A percentile compares a stretch with the other conserved stretches of the same genome.
Evolutionary conservation across 1,139 yeast genomes (phyloP).

Genomic region (Schwanniomyces etchellsii): DNA sequence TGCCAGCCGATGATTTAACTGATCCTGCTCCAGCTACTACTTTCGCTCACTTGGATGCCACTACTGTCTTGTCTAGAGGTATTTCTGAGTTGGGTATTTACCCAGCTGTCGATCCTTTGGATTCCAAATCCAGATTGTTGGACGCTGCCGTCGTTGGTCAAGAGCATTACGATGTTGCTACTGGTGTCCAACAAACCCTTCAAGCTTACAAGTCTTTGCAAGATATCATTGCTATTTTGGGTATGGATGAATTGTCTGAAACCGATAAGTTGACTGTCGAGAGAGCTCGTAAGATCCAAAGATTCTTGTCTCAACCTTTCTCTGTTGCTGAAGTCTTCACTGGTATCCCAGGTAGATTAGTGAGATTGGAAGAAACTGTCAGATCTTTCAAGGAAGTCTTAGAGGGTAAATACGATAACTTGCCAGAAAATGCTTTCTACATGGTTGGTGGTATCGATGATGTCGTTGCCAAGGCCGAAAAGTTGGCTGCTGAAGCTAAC

Average conservation of each 20-base stretch:
- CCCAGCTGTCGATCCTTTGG: slow-evolving; percentile 99
- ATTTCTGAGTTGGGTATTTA: slow-evolving; percentile 99
- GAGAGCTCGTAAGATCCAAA: slow-evolving; percentile 99
- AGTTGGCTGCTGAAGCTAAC: slow-evolving; percentile 91
- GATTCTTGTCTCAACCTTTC: slow-evolving; percentile 99
- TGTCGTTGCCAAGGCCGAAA: slow-evolving; percentile 97
- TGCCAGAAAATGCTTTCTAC: slow-evolving; percentile 99
- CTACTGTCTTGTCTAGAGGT: slow-evolving; percentile 99
- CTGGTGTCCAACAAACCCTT: slow-evolving; percentile 93
- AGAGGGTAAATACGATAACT: slow-evolving; percentile 97
- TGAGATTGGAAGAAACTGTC: slow-evolving; percentile 92
- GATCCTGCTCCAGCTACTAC: slow-evolving; percentile 99
- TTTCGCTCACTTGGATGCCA: slow-evolving; percentile 99
- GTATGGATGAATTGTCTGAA: slow-evolving; percentile 99
- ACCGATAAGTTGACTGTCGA: slow-evolving; percentile 98
- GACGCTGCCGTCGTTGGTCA: slow-evolving; percentile 97
- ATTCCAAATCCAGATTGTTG: slow-evolving; percentile 97
- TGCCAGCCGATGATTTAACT: slow-evolving; percentile 99
- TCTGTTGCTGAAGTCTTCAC: slow-evolving; percentile 99
- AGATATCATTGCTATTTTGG: slow-evolving; percentile 99
- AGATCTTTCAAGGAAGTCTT: slow-evolving; percentile 93
- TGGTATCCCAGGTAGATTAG: slow-evolving; percentile 98
- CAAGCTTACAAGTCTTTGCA: slow-evolving; percentile 99
- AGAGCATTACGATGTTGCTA: slow-evolving; percentile 96
- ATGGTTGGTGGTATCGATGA: slow-evolving; percentile 99